Evolutionary conservation across 371 early-diverging fungal genomes (phyloP).

Genomic region (Syncephalastrum racemosum): DNA sequence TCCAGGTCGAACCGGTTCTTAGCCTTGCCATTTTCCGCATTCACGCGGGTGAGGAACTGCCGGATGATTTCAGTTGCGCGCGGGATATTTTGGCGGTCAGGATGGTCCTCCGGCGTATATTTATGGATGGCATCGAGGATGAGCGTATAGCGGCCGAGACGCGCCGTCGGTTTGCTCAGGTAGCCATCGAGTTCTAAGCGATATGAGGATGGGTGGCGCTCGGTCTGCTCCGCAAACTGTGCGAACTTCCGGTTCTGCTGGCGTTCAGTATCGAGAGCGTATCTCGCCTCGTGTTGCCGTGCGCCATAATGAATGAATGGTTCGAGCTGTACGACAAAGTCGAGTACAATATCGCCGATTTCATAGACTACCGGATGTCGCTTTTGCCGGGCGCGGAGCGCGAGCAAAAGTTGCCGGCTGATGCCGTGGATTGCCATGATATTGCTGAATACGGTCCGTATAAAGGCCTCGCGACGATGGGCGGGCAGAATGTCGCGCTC

Average conservation of each 20-base stretch:
- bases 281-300: constrained; percentile 78
- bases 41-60: constrained; percentile 62
- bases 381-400: constrained; percentile 73
- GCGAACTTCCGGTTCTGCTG: constrained; percentile 34
- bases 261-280: constrained; percentile 36
- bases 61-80: constrained; percentile 77
- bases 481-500: constrained; percentile 64
- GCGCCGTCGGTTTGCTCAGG: constrained; percentile 80
- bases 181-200: constrained; percentile 83
- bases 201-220: constrained; percentile 51
- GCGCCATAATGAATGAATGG: constrained; percentile 88
- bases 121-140: constrained; percentile 89
- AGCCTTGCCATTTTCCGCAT: constrained; percentile 36
- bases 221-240: constrained; percentile 38
- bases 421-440: constrained; percentile 67
- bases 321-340: constrained; percentile 68
- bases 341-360: constrained; percentile 84
- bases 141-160: constrained; percentile 86
- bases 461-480: constrained; percentile 62
- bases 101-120: constrained; percentile 75
- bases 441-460: constrained; percentile 81
- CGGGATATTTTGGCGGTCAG: constrained; percentile 71
- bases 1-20: constrained; percentile 43
- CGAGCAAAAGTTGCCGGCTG: constrained; percentile 67
- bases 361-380: constrained; percentile 69